Evolutionary conservation across 1,284 basidiomycete species (phyloP).

Genomic region (Rugosomyces carneus): DNA sequence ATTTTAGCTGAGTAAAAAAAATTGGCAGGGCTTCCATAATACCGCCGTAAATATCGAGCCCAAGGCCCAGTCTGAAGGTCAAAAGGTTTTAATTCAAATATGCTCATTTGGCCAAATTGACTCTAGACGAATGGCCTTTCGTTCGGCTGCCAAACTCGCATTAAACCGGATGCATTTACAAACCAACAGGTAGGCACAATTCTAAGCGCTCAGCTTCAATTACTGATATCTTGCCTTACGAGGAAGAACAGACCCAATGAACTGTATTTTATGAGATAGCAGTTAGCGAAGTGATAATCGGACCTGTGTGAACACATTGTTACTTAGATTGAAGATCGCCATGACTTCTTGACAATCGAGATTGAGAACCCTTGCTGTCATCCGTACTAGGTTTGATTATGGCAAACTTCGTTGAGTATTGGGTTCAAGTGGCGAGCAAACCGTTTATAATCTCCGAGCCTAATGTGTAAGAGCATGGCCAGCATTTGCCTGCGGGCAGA

Average conservation of each 20-base stretch:
- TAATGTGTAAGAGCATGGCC: too few species aligned
- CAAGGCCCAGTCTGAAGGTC: too few species aligned
- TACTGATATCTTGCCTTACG: not conserved
- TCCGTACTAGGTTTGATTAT: not conserved
- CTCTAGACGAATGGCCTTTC: too few species aligned
- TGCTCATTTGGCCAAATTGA: not conserved
- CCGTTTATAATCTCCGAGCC: too few species aligned
- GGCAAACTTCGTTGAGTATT: too few species aligned
- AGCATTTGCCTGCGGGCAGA: too few species aligned
- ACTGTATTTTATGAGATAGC: not conserved
- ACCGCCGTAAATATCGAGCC: too few species aligned
- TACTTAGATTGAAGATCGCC: not conserved
- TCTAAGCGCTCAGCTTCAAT: too few species aligned
- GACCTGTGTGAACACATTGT: not conserved
- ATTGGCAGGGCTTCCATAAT: too few species aligned
- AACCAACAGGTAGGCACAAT: not conserved
- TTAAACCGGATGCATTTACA: not conserved
- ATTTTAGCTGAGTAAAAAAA: too few species aligned
- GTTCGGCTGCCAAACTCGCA: not conserved
- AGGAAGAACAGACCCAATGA: not conserved
- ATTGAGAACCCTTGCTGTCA: not conserved
- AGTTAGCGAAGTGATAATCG: not conserved
- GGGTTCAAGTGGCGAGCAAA: too few species aligned
- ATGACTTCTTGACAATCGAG: conserved; percentile 2
- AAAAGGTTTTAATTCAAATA: not conserved